phyloP scores from a whole-genome alignment of 1,284 basidiomycete genomes.

The Chalciporus piperatoides region DNA sequence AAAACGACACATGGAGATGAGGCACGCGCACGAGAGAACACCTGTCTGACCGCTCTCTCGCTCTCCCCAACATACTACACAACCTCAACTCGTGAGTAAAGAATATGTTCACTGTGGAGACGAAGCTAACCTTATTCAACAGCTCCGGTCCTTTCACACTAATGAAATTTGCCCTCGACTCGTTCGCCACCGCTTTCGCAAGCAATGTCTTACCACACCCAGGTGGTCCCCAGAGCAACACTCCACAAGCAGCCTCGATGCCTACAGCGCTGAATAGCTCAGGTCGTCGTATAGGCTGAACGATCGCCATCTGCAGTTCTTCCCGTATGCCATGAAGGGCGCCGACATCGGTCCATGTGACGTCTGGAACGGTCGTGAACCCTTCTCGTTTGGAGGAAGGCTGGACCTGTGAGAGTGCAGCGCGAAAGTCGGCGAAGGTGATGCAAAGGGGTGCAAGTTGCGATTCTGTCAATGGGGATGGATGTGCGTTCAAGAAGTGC shows the following conservation, averaged over 20 bases:
- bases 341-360: constrained; percentile 95
- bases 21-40: constrained; percentile 85
- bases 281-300: constrained; percentile 89
- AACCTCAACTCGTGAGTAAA: background rate
- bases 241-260: constrained; percentile 85
- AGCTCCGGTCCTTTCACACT: constrained; percentile 96
- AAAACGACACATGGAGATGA: constrained; percentile 91
- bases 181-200: constrained; percentile 96
- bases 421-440: constrained; percentile 73
- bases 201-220: constrained; percentile 96
- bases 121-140: constrained; percentile 78
- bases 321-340: constrained; percentile 83
- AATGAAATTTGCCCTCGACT: constrained; percentile 93
- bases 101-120: background rate
- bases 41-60: constrained; percentile 91
- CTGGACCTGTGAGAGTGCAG: constrained; percentile 83
- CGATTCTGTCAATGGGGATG: constrained; percentile 68
- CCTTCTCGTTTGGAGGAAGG: constrained; percentile 97
- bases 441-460: constrained; percentile 83
- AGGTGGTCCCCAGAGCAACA: constrained; percentile 97
- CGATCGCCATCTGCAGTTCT: constrained; percentile 96
- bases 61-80: constrained; percentile 96
- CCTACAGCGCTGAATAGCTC: constrained; percentile 87
- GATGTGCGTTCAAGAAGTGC: constrained; percentile 85
- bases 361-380: constrained; percentile 94